These are phyloP conservation scores for Aspergillus awamori DNA, from an alignment of 2,329 filamentous ascomycete genomes.

Conservation along the genomic window DNA sequence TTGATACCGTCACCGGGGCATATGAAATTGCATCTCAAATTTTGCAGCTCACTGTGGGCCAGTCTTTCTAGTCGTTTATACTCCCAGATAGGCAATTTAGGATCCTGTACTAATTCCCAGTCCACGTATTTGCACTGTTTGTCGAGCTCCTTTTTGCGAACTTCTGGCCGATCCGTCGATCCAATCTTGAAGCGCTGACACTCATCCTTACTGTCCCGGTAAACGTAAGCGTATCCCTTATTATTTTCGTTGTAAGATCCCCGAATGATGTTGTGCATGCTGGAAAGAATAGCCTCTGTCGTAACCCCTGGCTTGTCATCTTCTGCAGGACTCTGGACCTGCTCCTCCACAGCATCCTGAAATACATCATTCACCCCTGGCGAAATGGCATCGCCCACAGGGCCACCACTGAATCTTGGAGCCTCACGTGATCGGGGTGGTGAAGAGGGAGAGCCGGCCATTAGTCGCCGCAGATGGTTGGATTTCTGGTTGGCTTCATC, in stretches of 20 bases:
- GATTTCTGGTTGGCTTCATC: not conserved
- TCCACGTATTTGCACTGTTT: conserved; percentile 11
- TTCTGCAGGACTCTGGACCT: not conserved
- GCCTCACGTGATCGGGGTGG: not conserved
- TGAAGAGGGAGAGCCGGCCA: not conserved
- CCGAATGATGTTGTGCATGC: conserved; percentile 10
- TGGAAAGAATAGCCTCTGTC: conserved; percentile 12
- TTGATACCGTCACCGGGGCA: conserved; percentile 11
- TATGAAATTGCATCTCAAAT: conserved; percentile 9
- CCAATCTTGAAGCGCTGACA: conserved; percentile 18
- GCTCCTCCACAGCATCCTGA: not conserved
- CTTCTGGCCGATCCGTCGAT: conserved; percentile 11
- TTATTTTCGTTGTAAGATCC: conserved; percentile 10
- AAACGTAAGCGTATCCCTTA: conserved; percentile 16
- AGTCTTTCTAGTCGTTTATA: conserved; percentile 19
- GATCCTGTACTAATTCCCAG: conserved; percentile 4
- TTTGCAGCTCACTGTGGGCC: conserved; percentile 15
- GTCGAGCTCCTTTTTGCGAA: conserved; percentile 11
- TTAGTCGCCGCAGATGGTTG: not conserved
- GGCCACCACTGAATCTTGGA: not conserved
- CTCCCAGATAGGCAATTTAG: conserved; percentile 8
- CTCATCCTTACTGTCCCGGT: conserved; percentile 12
- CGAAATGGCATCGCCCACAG: not conserved
- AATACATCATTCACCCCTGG: no score
- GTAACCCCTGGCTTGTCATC: not conserved